phyloP scores from a whole-genome alignment of 306 rosid species.

The Rosa lucieae region DNA sequence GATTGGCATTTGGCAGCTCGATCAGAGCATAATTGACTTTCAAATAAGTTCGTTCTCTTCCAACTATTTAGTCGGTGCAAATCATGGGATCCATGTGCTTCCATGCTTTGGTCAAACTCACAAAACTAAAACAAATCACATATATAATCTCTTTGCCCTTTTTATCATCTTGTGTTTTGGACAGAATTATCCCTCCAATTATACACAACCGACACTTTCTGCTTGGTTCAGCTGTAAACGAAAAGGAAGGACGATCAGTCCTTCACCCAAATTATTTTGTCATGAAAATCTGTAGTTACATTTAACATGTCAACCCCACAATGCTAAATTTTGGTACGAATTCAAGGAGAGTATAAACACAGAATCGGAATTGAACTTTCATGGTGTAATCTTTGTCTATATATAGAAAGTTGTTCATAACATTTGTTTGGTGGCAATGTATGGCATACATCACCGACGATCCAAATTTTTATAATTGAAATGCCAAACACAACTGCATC shows the following conservation, averaged over 20 bases:
- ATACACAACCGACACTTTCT: constrained; percentile 5
- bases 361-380: background rate
- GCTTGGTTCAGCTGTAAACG: background rate
- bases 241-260: background rate
- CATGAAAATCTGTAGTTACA: background rate
- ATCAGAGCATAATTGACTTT: constrained; percentile 4
- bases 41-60: background rate
- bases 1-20: constrained; percentile 22
- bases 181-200: background rate
- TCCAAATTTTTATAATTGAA: background rate
- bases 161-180: background rate
- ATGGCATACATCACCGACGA: background rate
- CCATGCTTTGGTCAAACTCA: constrained; percentile 10
- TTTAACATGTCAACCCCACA: background rate
- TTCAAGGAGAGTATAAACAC: background rate
- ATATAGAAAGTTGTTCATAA: background rate
- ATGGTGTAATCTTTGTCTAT: constrained; percentile 2
- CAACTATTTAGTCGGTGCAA: constrained; percentile 18
- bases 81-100: constrained; percentile 13
- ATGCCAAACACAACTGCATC: background rate
- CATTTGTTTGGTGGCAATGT: background rate
- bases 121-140: background rate
- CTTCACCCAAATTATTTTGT: background rate
- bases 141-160: background rate
- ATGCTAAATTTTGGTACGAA: background rate